Percentiles rank a stretch among this genome's conserved stretches.
phyloP scores from a whole-genome alignment of 1,284 basidiomycete genomes.

The Neonothopanus nambi region DNA sequence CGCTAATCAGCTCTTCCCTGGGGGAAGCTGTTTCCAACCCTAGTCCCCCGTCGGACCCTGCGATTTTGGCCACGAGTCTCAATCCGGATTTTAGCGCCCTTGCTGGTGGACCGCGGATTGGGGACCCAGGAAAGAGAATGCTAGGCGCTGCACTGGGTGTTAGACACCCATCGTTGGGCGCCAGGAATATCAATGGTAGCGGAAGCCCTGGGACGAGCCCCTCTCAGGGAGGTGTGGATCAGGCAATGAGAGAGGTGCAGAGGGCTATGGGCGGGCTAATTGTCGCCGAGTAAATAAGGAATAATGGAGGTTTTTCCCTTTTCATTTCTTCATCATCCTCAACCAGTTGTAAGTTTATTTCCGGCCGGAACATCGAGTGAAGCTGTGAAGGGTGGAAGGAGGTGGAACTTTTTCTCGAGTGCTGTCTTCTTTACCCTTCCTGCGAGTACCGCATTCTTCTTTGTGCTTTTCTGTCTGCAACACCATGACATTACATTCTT shows the following conservation, averaged over 20 bases:
- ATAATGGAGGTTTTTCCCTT: background rate
- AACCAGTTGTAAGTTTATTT: slow-evolving; percentile 8
- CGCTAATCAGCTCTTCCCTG: slow-evolving; percentile 75
- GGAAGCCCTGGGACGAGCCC: slow-evolving; percentile 29
- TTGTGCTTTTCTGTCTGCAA: background rate
- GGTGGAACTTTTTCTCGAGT: background rate
- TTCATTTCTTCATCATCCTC: background rate
- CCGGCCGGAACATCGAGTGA: background rate
- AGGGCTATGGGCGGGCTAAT: slow-evolving; percentile 74
- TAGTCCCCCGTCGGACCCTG: slow-evolving; percentile 60
- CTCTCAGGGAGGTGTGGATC: slow-evolving; percentile 50
- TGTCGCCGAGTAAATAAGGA: slow-evolving; percentile 60
- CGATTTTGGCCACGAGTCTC: slow-evolving; percentile 58
- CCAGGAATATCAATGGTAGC: slow-evolving; percentile 53
- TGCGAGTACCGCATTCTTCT: background rate
- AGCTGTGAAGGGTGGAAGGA: background rate
- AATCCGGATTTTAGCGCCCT: slow-evolving; percentile 30
- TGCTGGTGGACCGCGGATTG: slow-evolving; percentile 62
- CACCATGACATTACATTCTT: slow-evolving; percentile 14
- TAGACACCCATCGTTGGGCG: slow-evolving; percentile 69
- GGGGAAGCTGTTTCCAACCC: slow-evolving; percentile 45
- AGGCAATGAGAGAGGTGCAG: slow-evolving; percentile 71
- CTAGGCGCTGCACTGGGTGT: slow-evolving; percentile 79
- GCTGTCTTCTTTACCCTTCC: slow-evolving; percentile 6
- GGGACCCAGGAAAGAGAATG: slow-evolving; percentile 84